Evolutionary conservation across 2,329 filamentous ascomycete species (phyloP).

Genomic region (Pseudofabraea citricarpa): DNA sequence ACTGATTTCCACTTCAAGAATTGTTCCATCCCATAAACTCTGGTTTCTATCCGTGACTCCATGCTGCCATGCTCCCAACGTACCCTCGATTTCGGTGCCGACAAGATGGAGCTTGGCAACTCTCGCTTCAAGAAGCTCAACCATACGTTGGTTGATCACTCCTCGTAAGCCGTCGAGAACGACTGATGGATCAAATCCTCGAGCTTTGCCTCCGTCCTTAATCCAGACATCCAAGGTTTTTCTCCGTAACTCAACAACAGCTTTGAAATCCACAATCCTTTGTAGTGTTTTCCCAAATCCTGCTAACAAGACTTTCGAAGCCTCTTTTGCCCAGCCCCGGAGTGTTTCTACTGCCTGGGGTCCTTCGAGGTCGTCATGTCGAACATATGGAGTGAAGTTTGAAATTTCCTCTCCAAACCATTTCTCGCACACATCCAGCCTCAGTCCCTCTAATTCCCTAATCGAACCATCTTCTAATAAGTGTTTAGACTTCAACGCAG

Average conservation of each 20-base stretch:
- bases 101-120: slow-evolving; percentile 61
- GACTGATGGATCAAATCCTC: slow-evolving; percentile 62
- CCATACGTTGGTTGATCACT: slow-evolving; percentile 64
- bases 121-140: slow-evolving; percentile 57
- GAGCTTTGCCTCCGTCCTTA: slow-evolving; percentile 56
- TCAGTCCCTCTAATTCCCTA: slow-evolving; percentile 60
- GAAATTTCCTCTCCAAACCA: slow-evolving; percentile 82
- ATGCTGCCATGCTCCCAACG: slow-evolving; percentile 55
- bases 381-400: slow-evolving; percentile 82
- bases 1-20: slow-evolving; percentile 60
- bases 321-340: slow-evolving; percentile 57
- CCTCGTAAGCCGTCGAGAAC: slow-evolving; percentile 66
- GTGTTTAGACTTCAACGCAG: slow-evolving; percentile 62
- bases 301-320: slow-evolving; percentile 53
- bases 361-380: slow-evolving; percentile 69
- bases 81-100: slow-evolving; percentile 57
- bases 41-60: slow-evolving; percentile 44
- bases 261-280: slow-evolving; percentile 59
- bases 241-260: slow-evolving; percentile 65
- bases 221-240: slow-evolving; percentile 73
- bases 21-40: slow-evolving; percentile 63
- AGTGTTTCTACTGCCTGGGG: slow-evolving; percentile 56
- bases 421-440: slow-evolving; percentile 69
- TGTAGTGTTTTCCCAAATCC: slow-evolving; percentile 58
- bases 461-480: slow-evolving; percentile 70